Percentiles rank a stretch among this genome's conserved stretches.
phyloP scores from a whole-genome alignment of 495 filamentous ascomycete genomes.

The Podospora bellae-mahoneyi region DNA sequence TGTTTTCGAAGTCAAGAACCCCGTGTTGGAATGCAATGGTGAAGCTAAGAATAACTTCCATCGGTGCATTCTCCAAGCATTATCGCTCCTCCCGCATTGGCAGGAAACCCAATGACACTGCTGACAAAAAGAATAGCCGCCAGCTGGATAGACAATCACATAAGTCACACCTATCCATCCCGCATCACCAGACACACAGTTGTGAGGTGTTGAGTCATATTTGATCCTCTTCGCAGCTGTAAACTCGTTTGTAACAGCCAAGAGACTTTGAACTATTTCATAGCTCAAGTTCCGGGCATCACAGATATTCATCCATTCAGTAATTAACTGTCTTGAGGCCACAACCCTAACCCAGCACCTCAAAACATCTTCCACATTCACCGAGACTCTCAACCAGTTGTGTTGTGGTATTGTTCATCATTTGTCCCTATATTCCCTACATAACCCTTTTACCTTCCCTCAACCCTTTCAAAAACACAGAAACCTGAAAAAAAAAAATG shows the following conservation, averaged over 20 bases:
- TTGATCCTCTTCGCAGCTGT: neutral
- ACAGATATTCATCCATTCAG: neutral
- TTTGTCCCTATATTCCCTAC: neutral
- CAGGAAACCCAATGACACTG: neutral
- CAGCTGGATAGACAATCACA: neutral
- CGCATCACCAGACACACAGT: neutral
- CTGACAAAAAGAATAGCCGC: neutral
- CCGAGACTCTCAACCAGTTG: neutral
- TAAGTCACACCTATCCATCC: neutral
- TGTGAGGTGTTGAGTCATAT: neutral
- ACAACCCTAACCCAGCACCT: neutral
- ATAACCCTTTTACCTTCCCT: neutral
- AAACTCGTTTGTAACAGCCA: neutral
- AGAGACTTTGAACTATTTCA: neutral
- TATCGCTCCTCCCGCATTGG: no score
- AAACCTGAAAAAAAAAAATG: neutral
- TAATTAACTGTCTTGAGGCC: no score
- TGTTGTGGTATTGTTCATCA: neutral
- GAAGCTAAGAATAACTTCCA: neutral
- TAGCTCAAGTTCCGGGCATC: neutral
- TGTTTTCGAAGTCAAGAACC: neutral
- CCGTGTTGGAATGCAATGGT: neutral
- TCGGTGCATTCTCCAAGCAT: neutral
- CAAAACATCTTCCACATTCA: neutral
- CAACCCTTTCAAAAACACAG: neutral